Conservation (phyloP, 1,139 yeast genomes). For the Meyerozyma sp. region DNA sequence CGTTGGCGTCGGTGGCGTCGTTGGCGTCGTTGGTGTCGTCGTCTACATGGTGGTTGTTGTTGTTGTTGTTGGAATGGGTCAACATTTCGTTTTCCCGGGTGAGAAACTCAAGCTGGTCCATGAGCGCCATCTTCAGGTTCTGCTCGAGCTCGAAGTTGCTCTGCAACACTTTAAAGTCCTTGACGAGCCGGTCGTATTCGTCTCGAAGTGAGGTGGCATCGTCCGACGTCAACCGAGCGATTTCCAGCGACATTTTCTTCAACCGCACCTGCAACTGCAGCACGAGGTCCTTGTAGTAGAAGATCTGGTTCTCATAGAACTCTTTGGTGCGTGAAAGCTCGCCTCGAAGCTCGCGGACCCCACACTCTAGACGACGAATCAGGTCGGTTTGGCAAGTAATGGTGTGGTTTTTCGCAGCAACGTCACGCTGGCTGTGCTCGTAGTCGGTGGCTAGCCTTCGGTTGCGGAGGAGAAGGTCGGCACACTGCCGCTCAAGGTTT, state of each 20-base stretch:
- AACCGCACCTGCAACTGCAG: constrained; percentile 27
- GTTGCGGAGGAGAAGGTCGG: constrained; percentile 21
- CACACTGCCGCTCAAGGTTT: constrained; percentile 19
- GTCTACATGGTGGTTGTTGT: constrained; percentile 15
- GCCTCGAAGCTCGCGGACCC: constrained; percentile 14
- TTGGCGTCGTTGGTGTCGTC: constrained; percentile 6
- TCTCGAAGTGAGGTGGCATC: constrained; percentile 12
- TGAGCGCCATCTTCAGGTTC: constrained; percentile 46
- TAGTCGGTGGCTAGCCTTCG: constrained; percentile 16
- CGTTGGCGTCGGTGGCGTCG: constrained; percentile 5
- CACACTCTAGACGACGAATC: constrained; percentile 16
- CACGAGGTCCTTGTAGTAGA: constrained; percentile 28
- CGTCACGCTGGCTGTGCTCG: constrained; percentile 18
- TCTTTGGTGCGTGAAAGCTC: constrained; percentile 23
- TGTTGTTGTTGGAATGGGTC: constrained; percentile 8
- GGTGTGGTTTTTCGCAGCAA: constrained; percentile 12
- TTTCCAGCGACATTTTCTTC: constrained; percentile 19
- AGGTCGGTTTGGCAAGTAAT: constrained; percentile 17
- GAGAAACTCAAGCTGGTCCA: constrained; percentile 50
- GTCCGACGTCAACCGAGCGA: constrained; percentile 6
- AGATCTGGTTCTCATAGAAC: constrained; percentile 24
- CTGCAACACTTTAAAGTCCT: constrained; percentile 34
- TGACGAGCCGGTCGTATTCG: constrained; percentile 27
- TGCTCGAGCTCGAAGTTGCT: constrained; percentile 43
- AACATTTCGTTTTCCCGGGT: constrained; percentile 35